Percentiles rank a stretch among this genome's conserved stretches.
Conservation (phyloP, 2,329 filamentous ascomycete genomes). For the Aureobasidium sp. region DNA sequence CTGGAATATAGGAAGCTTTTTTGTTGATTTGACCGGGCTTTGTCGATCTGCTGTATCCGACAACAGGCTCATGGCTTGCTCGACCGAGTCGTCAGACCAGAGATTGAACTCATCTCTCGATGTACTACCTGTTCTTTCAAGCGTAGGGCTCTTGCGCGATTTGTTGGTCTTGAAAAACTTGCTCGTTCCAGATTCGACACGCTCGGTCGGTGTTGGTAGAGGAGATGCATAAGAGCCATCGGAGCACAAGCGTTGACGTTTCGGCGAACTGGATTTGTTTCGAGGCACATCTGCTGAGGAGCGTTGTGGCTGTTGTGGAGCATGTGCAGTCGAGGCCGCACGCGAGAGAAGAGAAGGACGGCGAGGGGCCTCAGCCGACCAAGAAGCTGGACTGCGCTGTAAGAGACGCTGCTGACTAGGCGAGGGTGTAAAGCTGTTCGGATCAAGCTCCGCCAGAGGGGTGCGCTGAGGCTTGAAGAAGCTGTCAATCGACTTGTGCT, state of each 20-base stretch:
- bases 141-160: conserved; percentile 21
- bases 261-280: conserved; percentile 34
- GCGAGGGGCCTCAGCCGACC: conserved; percentile 42
- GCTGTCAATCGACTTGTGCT: conserved; percentile 53
- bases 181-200: conserved; percentile 32
- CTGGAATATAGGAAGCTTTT: conserved; percentile 15
- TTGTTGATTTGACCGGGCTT: conserved; percentile 11
- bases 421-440: conserved; percentile 60
- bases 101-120: conserved; percentile 36
- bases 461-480: conserved; percentile 60
- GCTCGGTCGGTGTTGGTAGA: conserved; percentile 8
- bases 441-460: conserved; percentile 60
- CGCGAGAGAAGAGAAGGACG: conserved; percentile 28
- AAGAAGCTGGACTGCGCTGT: conserved; percentile 47
- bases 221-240: conserved; percentile 28
- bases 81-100: conserved; percentile 43
- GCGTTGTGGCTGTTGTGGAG: conserved; percentile 20
- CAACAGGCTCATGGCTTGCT: conserved; percentile 35
- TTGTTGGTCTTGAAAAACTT: conserved; percentile 38
- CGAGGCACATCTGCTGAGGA: conserved; percentile 34
- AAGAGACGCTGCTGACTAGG: conserved; percentile 57
- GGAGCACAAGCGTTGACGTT: conserved; percentile 40
- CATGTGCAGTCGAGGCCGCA: conserved; percentile 17
- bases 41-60: conserved; percentile 24
- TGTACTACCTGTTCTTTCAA: conserved; percentile 10